Evolutionary conservation across 768 basidiomycete species (phyloP).

Genomic region (Hemileccinum rubropunctum): DNA sequence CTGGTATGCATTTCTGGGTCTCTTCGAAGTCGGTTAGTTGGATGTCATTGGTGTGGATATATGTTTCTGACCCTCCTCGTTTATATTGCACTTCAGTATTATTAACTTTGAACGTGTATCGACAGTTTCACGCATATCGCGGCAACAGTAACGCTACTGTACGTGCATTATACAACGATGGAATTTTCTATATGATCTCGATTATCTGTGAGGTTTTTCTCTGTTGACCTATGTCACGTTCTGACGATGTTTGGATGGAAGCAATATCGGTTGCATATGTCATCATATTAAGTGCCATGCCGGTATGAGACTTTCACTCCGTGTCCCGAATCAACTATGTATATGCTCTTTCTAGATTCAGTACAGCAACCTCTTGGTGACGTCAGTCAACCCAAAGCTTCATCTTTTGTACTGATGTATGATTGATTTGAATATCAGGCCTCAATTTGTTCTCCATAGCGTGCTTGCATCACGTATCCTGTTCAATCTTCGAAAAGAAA

Average conservation of each 20-base stretch:
- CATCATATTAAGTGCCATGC: not conserved
- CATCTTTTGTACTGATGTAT: no score
- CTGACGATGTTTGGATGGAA: not conserved
- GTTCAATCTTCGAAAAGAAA: not conserved
- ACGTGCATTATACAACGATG: not conserved
- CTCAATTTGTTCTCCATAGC: not conserved
- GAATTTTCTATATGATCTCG: not conserved
- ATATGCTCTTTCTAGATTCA: not conserved
- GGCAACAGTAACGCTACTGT: not conserved
- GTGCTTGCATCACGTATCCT: not conserved
- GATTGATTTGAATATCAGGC: not conserved
- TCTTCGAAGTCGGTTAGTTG: not conserved
- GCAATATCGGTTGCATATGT: not conserved
- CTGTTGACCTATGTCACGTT: not conserved
- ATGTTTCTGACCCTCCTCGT: not conserved
- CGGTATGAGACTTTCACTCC: not conserved
- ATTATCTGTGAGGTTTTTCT: not conserved
- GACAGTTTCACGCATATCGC: not conserved
- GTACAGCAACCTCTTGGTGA: not conserved
- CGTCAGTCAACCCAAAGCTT: not conserved
- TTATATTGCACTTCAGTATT: not conserved
- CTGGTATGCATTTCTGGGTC: not conserved
- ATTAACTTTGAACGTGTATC: not conserved
- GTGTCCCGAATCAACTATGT: not conserved
- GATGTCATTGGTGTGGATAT: not conserved